A percentile compares a stretch with the other conserved stretches of the same genome.
Conservation (phyloP, 2,329 filamentous ascomycete genomes). For the Magnaporthiopsis rhizophila region DNA sequence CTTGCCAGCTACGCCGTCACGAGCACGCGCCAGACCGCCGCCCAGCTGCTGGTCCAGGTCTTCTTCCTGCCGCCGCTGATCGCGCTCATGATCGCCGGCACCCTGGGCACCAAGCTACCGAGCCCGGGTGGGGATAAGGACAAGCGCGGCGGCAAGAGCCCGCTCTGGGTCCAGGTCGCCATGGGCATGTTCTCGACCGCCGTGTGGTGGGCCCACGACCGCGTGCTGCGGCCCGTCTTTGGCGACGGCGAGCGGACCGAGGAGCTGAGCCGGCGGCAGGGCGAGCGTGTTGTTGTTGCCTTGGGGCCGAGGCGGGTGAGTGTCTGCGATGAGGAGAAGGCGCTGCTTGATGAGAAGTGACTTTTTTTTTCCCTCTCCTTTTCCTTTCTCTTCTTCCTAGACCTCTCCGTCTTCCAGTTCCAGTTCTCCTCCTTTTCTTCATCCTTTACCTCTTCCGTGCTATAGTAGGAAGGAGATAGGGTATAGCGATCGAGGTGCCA, state of each 20-base stretch:
- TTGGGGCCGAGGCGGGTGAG: conserved; percentile 6
- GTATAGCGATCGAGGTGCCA: no score
- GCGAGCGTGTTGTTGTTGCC: background rate
- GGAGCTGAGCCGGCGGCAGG: conserved; percentile 15
- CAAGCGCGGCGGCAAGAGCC: conserved; percentile 56
- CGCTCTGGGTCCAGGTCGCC: conserved; percentile 54
- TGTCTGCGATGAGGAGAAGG: conserved; percentile 11
- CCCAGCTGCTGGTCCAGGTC: conserved; percentile 47
- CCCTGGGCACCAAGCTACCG: conserved; percentile 29
- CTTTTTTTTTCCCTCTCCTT: background rate
- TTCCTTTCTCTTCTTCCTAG: background rate
- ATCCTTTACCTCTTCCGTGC: no score
- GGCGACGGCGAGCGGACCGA: conserved; percentile 75
- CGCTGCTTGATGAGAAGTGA: background rate
- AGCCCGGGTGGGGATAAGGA: background rate
- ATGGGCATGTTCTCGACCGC: conserved; percentile 43
- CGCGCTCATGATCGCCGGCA: conserved; percentile 34
- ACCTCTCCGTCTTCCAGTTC: background rate
- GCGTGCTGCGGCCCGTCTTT: conserved; percentile 52
- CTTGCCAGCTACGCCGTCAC: conserved; percentile 68
- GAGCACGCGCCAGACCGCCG: conserved; percentile 56
- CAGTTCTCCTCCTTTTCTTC: background rate
- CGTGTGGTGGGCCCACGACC: conserved; percentile 38
- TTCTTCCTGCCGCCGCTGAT: conserved; percentile 36
- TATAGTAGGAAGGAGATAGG: no score